Conservation (phyloP, 805 yeast genomes). For the Candida sakaeoensis region DNA sequence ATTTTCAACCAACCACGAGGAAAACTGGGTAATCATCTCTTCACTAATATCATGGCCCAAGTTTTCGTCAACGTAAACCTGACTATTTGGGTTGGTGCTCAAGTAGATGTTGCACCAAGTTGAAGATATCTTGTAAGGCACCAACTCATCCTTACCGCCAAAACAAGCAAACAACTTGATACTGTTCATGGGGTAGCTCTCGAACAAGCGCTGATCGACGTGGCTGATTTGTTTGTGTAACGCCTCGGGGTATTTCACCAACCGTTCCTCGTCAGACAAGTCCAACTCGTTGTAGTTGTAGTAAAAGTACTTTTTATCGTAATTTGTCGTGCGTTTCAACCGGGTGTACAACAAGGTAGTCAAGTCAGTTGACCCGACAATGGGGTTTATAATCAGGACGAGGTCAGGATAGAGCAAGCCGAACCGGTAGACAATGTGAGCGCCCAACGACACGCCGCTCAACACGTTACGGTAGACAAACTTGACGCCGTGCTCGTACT, state of each 20-base stretch:
- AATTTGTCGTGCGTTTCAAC: slow-evolving; percentile 23
- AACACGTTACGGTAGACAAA: slow-evolving; percentile 35
- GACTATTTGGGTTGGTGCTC: slow-evolving; percentile 22
- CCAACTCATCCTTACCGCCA: slow-evolving; percentile 33
- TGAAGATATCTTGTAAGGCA: slow-evolving; percentile 29
- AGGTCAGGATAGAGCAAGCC: slow-evolving; percentile 35
- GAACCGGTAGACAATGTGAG: slow-evolving; percentile 49
- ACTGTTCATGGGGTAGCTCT: slow-evolving; percentile 27
- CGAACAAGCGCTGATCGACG: slow-evolving; percentile 30
- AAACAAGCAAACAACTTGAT: slow-evolving; percentile 35
- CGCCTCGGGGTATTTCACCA: slow-evolving; percentile 26
- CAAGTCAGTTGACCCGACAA: slow-evolving; percentile 49
- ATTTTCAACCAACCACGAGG: slow-evolving; percentile 26
- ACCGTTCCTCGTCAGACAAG: slow-evolving; percentile 23
- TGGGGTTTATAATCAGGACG: slow-evolving; percentile 43
- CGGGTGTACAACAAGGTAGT: slow-evolving; percentile 43
- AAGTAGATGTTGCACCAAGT: slow-evolving; percentile 30
- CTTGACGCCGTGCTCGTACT: slow-evolving; percentile 14
- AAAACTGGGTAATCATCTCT: slow-evolving; percentile 31
- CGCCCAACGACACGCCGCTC: slow-evolving; percentile 55
- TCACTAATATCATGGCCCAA: slow-evolving; percentile 32
- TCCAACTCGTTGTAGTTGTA: slow-evolving; percentile 30
- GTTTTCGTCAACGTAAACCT: slow-evolving; percentile 26
- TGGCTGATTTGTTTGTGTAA: slow-evolving; percentile 27
- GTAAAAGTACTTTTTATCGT: slow-evolving; percentile 29